A percentile compares a stretch with the other conserved stretches of the same genome.
Conservation (phyloP, 129 eudicot genomes). For the Smallanthus sonchifolius region DNA sequence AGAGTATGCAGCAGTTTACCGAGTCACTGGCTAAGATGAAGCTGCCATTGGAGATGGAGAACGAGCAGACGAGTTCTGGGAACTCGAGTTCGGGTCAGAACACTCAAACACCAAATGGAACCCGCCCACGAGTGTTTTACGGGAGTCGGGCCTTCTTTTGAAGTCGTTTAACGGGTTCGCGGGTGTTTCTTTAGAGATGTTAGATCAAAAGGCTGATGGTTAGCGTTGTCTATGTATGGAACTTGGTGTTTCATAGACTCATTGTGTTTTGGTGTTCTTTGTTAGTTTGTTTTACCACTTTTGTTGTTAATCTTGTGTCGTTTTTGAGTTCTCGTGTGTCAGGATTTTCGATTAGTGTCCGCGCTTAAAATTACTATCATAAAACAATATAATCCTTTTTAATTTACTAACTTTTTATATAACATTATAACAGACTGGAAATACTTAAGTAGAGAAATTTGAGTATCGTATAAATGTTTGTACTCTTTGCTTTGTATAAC, state of each 20-base stretch:
- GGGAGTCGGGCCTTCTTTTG: slow-evolving; percentile 99
- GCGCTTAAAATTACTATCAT: not conserved
- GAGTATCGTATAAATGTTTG: too few species aligned
- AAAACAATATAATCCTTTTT: not conserved
- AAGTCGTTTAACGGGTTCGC: slow-evolving; percentile 12
- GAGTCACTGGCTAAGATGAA: slow-evolving; percentile 98
- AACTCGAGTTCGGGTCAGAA: slow-evolving; percentile 75
- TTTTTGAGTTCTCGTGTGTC: slow-evolving; percentile 7
- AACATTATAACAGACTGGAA: too few species aligned
- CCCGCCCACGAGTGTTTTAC: slow-evolving; percentile 87
- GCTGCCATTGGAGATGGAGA: slow-evolving; percentile 78
- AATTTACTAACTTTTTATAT: not conserved
- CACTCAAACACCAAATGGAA: slow-evolving; percentile 46
- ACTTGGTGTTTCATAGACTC: slow-evolving; percentile 19
- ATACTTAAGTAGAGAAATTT: too few species aligned
- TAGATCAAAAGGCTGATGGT: not conserved
- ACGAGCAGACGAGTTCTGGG: slow-evolving; percentile 68
- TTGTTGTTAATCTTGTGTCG: slow-evolving; percentile 15
- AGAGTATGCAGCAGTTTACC: slow-evolving; percentile 98
- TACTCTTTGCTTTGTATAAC: too few species aligned
- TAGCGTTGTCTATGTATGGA: slow-evolving; percentile 25
- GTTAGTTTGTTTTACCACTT: slow-evolving; percentile 12
- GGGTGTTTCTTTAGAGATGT: slow-evolving; percentile 16
- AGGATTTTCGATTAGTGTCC: not conserved
- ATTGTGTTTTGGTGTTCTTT: slow-evolving; percentile 15